These are phyloP conservation scores for Ceratobasidium sp. DNA, from an alignment of 1,284 basidiomycete genomes.

Conservation along the genomic window DNA sequence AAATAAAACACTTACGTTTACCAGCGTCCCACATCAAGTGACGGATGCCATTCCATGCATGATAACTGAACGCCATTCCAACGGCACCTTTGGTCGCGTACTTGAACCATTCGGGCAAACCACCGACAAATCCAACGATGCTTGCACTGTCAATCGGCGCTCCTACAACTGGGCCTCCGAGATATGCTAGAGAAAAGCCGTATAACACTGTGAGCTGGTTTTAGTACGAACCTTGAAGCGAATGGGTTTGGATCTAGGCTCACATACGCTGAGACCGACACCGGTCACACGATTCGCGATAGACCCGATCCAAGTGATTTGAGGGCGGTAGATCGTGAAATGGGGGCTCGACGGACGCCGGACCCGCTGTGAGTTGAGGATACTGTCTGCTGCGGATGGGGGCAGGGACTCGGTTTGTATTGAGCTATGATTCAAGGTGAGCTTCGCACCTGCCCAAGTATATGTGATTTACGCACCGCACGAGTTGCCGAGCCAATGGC, in stretches of 20 bases:
- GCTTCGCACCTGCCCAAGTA: neutral
- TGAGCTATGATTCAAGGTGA: neutral
- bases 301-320: slow-evolving; percentile 89
- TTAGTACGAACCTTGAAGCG: neutral
- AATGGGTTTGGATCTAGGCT: slow-evolving; percentile 58
- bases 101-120: slow-evolving; percentile 81
- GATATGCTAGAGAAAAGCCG: slow-evolving; percentile 88
- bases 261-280: slow-evolving; percentile 79
- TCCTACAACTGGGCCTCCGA: slow-evolving; percentile 78
- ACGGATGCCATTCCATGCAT: slow-evolving; percentile 90
- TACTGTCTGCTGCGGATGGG: slow-evolving; percentile 69
- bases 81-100: slow-evolving; percentile 79
- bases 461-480: slow-evolving; percentile 7
- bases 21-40: slow-evolving; percentile 94
- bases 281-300: slow-evolving; percentile 91
- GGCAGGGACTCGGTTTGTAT: slow-evolving; percentile 65
- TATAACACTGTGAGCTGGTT: slow-evolving; percentile 76
- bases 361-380: slow-evolving; percentile 89
- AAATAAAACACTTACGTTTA: slow-evolving; percentile 74
- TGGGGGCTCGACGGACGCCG: slow-evolving; percentile 91
- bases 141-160: slow-evolving; percentile 79
- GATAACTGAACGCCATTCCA: slow-evolving; percentile 89
- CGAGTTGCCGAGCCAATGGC: slow-evolving; percentile 37
- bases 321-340: slow-evolving; percentile 96
- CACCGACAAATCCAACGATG: slow-evolving; percentile 78